phyloP scores from a whole-genome alignment of 2,329 filamentous ascomycete genomes.

The Lithohypha guttulata region DNA sequence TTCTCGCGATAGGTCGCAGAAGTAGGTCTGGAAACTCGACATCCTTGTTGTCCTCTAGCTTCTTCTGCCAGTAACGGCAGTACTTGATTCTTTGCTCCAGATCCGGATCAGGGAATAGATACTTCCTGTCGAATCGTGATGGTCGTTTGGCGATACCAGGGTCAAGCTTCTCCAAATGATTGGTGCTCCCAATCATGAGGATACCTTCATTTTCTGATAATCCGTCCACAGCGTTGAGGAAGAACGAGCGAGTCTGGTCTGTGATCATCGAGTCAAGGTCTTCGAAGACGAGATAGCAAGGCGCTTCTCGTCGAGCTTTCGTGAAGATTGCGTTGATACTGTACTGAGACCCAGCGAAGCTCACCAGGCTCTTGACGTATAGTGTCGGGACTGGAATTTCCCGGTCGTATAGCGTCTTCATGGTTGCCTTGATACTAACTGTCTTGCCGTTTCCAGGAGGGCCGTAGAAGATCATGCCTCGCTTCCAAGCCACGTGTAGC shows the following conservation, averaged over 20 bases:
- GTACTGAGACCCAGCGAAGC: conserved; percentile 14
- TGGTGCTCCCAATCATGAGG: conserved; percentile 33
- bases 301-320: conserved; percentile 28
- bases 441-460: conserved; percentile 35
- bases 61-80: conserved; percentile 34
- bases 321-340: conserved; percentile 26
- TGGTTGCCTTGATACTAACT: conserved; percentile 35
- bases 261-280: conserved; percentile 33
- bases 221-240: conserved; percentile 35
- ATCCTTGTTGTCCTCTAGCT: conserved; percentile 18
- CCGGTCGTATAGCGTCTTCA: conserved; percentile 33
- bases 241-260: conserved; percentile 28
- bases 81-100: conserved; percentile 31
- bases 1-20: conserved; percentile 30
- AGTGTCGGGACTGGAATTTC: conserved; percentile 29
- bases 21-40: conserved; percentile 34
- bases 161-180: conserved; percentile 28
- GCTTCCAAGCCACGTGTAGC: conserved; percentile 37
- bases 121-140: conserved; percentile 38
- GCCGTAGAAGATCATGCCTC: conserved; percentile 36
- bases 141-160: conserved; percentile 36
- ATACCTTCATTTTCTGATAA: conserved; percentile 33
- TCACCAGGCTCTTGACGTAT: conserved; percentile 28
- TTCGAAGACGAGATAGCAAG: conserved; percentile 33
- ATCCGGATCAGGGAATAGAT: conserved; percentile 33